Evolutionary conservation across 2,329 filamentous ascomycete genomes (phyloP), one percentile per base, ranked within the genome.

Genomic region (Pyrenophora teres): DNA sequence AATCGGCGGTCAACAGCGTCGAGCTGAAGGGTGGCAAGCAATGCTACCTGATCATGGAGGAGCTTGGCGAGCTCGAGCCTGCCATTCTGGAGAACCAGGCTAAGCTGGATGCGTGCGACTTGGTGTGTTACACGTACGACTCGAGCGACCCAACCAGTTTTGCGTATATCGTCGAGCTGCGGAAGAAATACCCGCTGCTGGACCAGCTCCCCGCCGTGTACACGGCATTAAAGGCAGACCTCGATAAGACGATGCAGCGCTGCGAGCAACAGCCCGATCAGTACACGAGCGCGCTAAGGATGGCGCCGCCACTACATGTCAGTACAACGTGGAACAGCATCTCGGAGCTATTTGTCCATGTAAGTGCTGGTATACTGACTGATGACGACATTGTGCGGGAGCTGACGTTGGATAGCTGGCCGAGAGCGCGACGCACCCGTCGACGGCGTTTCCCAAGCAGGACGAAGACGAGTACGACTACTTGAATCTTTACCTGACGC

Each of bases 111-210:
- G 87, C 92, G 5, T 97, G 93, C 74, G 94, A 99, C 73, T 82
- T 99, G 19, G 83, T 99, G 39, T 96, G 93, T 75, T 97, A 96
- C 75, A 87, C 91, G 0, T 99, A 97, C 76, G 94, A 99, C 77
- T 97, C 93, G 2, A 95, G 92, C 1, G 92, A 99, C 56, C 93
- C 94, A 0, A 92, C 97, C 73, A 96, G 91, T 3, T 99, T 99
- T 73, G 86, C 89, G 1, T 92, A 97, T 68, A 91, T 99, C 46
- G 89, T 93, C 32, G 83, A 89, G 15, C 80, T 97, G 41, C 87
- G 92, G 37, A 82, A 84, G 48, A 89, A 87, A 64, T 89, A 93
- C 62, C 86, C 91, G 0, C 88, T 94, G 48, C 82, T 99, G 2
- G 89, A 96, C 70, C 87, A 90, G n/a, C 78, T 99, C 23, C 94